Evolutionary conservation across 2,329 filamentous ascomycete species (phyloP).

Genomic region (Madurella fahalii): DNA sequence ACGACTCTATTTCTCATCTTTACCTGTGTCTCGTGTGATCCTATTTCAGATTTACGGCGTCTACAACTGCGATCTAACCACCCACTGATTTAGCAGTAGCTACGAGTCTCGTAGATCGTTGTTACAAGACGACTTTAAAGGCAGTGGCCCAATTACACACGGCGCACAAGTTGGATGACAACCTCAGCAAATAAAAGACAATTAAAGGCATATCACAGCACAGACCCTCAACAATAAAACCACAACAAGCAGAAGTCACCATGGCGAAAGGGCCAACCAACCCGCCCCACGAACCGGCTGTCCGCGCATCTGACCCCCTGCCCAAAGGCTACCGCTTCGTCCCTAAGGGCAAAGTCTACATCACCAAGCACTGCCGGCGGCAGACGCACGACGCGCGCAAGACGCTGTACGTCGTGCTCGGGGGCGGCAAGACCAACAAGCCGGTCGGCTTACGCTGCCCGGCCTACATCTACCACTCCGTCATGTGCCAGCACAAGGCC

Average conservation of each 20-base stretch:
- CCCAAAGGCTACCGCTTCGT: conserved; percentile 40
- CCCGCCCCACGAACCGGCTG: conserved; percentile 8
- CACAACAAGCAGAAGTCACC: too few species aligned
- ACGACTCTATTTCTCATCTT: too few species aligned
- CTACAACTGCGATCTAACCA: too few species aligned
- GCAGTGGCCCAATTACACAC: too few species aligned
- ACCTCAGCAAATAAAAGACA: too few species aligned
- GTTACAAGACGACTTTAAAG: too few species aligned
- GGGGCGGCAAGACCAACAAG: conserved; percentile 15
- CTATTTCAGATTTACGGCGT: too few species aligned
- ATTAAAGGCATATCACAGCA: too few species aligned
- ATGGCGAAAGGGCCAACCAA: neutral
- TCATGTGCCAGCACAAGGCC: conserved; percentile 28
- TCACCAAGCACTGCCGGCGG: conserved; percentile 39
- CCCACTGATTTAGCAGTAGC: too few species aligned
- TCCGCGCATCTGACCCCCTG: conserved; percentile 28
- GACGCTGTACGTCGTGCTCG: conserved; percentile 37
- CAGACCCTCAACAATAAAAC: conserved; percentile 1
- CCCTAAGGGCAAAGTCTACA: conserved; percentile 39
- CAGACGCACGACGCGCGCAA: conserved; percentile 32
- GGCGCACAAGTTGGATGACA: too few species aligned
- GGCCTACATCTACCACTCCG: conserved; percentile 27
- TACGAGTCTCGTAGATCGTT: too few species aligned
- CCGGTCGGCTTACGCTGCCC: conserved; percentile 40
- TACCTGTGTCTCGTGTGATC: too few species aligned